Evolutionary conservation across 768 basidiomycete species (phyloP).

Genomic region (Melanogaster broomeanus): DNA sequence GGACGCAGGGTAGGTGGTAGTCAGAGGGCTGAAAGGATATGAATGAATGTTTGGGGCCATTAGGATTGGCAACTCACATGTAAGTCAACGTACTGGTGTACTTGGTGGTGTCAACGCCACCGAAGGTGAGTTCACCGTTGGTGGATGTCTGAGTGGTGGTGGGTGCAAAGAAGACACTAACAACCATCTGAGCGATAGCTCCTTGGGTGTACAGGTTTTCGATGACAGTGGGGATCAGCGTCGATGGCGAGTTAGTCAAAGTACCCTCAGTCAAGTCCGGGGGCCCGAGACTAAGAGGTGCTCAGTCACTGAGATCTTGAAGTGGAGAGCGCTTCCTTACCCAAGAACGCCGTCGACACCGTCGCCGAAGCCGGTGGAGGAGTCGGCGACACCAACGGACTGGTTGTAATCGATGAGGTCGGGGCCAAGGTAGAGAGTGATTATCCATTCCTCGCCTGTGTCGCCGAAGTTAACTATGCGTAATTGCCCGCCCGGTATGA

Average conservation of each 20-base stretch:
- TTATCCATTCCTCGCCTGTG: constrained; percentile 47
- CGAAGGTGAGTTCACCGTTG: constrained; percentile 60
- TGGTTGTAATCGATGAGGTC: constrained; percentile 53
- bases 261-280: constrained; percentile 50
- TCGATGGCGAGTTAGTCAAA: not conserved
- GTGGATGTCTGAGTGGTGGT: constrained; percentile 24
- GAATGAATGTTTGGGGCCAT: not conserved
- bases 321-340: constrained; percentile 32
- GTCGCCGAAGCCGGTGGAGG: constrained; percentile 41
- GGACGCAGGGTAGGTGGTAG: constrained; percentile 44
- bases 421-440: constrained; percentile 52
- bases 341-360: constrained; percentile 68
- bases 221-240: constrained; percentile 54
- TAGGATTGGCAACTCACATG: constrained; percentile 31
- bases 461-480: not conserved
- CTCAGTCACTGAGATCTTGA: not conserved
- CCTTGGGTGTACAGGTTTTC: constrained; percentile 50
- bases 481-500: not conserved
- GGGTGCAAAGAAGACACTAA: constrained; percentile 57
- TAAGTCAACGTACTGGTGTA: constrained; percentile 42
- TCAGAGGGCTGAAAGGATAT: constrained; percentile 41
- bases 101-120: constrained; percentile 32
- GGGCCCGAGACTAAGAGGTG: constrained; percentile 55
- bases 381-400: constrained; percentile 65
- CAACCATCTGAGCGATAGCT: constrained; percentile 38